phyloP scores from a whole-genome alignment of 1,284 basidiomycete genomes.

The Ustilago nuda region DNA sequence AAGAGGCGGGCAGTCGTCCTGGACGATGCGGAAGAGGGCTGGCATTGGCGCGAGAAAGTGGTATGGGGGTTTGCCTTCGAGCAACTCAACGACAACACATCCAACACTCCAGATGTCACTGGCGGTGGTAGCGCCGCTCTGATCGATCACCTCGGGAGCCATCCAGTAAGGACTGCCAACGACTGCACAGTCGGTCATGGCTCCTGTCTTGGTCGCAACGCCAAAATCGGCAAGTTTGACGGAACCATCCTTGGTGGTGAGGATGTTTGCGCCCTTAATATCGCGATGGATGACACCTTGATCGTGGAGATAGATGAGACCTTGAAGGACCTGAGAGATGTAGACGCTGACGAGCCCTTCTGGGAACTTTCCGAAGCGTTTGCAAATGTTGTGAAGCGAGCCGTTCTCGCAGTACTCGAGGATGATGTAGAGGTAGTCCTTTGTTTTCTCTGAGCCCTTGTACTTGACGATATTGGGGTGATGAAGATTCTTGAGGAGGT shows the following conservation, averaged over 20 bases:
- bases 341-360: conserved; percentile 96
- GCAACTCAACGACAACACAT: conserved; percentile 93
- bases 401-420: conserved; percentile 99
- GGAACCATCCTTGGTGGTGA: conserved; percentile 75
- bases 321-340: conserved; percentile 81
- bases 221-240: conserved; percentile 54
- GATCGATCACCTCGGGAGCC: conserved; percentile 71
- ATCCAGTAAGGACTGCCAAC: conserved; percentile 68
- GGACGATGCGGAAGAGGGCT: conserved; percentile 95
- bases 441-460: conserved; percentile 95
- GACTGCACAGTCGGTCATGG: conserved; percentile 70
- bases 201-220: conserved; percentile 51
- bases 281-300: conserved; percentile 65
- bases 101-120: conserved; percentile 97
- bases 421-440: conserved; percentile 94
- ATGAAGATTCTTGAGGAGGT: conserved; percentile 94
- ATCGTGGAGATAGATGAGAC: conserved; percentile 63
- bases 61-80: conserved; percentile 96
- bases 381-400: conserved; percentile 91
- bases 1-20: conserved; percentile 94
- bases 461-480: conserved; percentile 96
- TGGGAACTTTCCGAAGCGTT: conserved; percentile 97
- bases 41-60: conserved; percentile 97
- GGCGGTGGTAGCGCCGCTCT: conserved; percentile 93
- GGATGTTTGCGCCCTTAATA: conserved; percentile 73